Percentiles rank a stretch among this genome's conserved stretches.
These are phyloP conservation scores for Penicillium maclennaniae DNA, from an alignment of 495 filamentous ascomycete genomes.

Conservation along the genomic window DNA sequence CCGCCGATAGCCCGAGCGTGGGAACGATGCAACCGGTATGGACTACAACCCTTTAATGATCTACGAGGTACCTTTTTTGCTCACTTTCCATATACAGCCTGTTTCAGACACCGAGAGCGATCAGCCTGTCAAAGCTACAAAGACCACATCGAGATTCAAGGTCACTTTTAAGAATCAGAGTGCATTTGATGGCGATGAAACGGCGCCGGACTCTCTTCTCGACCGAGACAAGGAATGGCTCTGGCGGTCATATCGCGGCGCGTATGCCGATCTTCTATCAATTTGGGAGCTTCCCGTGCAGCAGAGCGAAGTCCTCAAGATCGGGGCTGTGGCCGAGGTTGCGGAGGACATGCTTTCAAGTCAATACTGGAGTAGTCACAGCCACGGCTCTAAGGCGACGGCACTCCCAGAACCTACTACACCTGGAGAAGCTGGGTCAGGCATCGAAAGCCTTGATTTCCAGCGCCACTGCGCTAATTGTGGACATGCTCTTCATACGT, in stretches of 20 bases:
- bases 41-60: conserved; percentile 44
- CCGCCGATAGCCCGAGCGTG: conserved; percentile 61
- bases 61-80: neutral
- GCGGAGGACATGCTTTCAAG: conserved; percentile 13
- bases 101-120: conserved; percentile 50
- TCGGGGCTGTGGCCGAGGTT: conserved; percentile 34
- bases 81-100: conserved; percentile 18
- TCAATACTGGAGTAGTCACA: conserved; percentile 23
- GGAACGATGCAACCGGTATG: conserved; percentile 59
- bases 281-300: conserved; percentile 76
- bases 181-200: conserved; percentile 74
- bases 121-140: conserved; percentile 19
- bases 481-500: conserved; percentile 36
- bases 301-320: conserved; percentile 79
- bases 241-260: conserved; percentile 68
- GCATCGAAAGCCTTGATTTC: conserved; percentile 35
- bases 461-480: conserved; percentile 45
- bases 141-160: conserved; percentile 45
- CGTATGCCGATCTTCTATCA: conserved; percentile 77
- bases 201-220: conserved; percentile 62
- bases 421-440: neutral
- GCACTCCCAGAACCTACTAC: conserved; percentile 19
- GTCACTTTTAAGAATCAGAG: conserved; percentile 70
- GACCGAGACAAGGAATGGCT: conserved; percentile 56
- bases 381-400: conserved; percentile 18